Base-by-base conservation (phyloP, 148 eudicot genomes). In the Fagopyrum homotropicum region DNA sequence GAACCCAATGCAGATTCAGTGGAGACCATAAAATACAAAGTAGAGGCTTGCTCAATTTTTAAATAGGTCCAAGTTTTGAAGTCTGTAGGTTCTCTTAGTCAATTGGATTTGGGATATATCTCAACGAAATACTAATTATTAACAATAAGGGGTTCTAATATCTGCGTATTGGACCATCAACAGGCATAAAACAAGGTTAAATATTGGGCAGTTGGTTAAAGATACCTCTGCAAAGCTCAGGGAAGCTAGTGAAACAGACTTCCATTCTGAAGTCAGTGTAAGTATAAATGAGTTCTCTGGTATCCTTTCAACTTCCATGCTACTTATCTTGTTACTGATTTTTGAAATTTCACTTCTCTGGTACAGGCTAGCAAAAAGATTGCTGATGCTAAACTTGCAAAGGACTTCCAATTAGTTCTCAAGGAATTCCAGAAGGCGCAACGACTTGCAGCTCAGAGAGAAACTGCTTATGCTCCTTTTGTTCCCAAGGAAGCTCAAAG, bases 351-450 rank as follows among this genome's bases (percentile, higher is more conserved):
- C 9, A 69, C 26, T 66, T 7, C 40, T 77, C 52, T 72, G 60
- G 75, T 73, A 72, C 82, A 87, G 90, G 88, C 83, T 55, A 84
- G 75, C 78, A 87, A 87, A 83, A 87, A 85, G 75, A 79, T 85
- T 44, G 77, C 86, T 5, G 87, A 86, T 81, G 85, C 85, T 75
- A 84, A 84, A 73, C 87, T 86, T 55, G 82, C 90, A 63, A 87
- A 81, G 77, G 90, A 87, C 72, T 87, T 80, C 64, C 84, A 85
- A 78, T 55, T 83, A 54, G 88, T 87, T 72, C 83, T 87, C 6
- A 83, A 80, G 79, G 90, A 87, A 51, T 87, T 84, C 73, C 81
- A 87, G 75, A 87, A 83, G 83, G 89, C 86, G 45, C 89, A 87
- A 77, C 84, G 75, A 63, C 83, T 84, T 73, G 87, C 88, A 75